Evolutionary conservation across 2,329 filamentous ascomycete species (phyloP).

Genomic region (Diplodia sapinea): DNA sequence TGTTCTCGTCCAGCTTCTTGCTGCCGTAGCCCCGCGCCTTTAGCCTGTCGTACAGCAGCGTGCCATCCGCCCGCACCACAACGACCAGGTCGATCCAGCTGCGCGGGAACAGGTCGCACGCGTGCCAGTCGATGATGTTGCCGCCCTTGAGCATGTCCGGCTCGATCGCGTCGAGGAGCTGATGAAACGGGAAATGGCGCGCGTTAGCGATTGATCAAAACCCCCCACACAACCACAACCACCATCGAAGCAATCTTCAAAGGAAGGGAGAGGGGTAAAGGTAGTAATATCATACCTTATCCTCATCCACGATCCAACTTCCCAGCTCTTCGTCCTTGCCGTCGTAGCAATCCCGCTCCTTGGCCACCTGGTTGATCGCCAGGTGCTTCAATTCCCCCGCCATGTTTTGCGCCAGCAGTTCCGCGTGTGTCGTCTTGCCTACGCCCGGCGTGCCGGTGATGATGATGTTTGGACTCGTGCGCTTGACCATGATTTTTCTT

Average conservation of each 20-base stretch:
- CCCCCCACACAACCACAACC: not conserved
- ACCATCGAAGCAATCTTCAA: not conserved
- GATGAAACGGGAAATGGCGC: too few relatives aligned
- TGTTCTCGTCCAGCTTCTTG: conserved; percentile 90
- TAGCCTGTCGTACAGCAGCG: conserved; percentile 82
- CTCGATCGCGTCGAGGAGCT: conserved; percentile 89
- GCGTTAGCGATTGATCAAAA: not conserved
- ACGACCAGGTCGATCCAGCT: conserved; percentile 96
- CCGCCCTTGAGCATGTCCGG: conserved; percentile 75
- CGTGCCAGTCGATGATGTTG: conserved; percentile 96
- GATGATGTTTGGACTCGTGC: conserved; percentile 79
- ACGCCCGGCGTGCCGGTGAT: conserved; percentile 95
- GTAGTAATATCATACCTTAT: conserved; percentile 67
- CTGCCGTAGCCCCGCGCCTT: conserved; percentile 79
- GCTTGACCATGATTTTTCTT: conserved; percentile 18
- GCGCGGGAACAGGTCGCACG: conserved; percentile 91
- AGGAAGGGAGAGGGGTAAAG: conserved; percentile 32
- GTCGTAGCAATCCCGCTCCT: conserved; percentile 85
- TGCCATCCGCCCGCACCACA: conserved; percentile 82
- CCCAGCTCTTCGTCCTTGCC: conserved; percentile 84
- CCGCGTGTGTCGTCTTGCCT: conserved; percentile 92
- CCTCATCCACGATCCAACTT: conserved; percentile 94
- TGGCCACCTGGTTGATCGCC: conserved; percentile 88
- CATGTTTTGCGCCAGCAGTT: conserved; percentile 75
- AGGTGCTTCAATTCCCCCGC: conserved; percentile 74